Evolutionary conservation across 371 early-diverging fungal genomes (phyloP).

Genomic region (Blastocladiella emersonii): DNA sequence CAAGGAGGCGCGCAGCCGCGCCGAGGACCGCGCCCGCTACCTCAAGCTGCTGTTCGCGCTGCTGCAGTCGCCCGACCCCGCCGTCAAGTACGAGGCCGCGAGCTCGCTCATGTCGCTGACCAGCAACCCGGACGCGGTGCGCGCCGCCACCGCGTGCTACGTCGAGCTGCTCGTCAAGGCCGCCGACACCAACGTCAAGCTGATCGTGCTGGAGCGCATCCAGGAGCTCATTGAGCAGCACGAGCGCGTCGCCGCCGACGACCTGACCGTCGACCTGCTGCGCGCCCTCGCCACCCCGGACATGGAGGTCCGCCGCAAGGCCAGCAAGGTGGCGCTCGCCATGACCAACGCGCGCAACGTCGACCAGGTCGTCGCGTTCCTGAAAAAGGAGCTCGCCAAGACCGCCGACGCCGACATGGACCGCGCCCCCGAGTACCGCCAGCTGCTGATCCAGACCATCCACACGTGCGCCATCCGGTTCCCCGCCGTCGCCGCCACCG

Average conservation of each 20-base stretch:
- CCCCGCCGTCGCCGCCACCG: conserved; percentile 84
- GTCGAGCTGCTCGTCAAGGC: conserved; percentile 81
- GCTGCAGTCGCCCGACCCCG: conserved; percentile 57
- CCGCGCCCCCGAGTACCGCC: conserved; percentile 80
- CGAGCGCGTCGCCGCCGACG: conserved; percentile 63
- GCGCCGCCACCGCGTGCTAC: conserved; percentile 80
- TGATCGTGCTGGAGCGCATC: conserved; percentile 84
- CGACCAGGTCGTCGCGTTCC: conserved; percentile 74
- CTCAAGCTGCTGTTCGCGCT: conserved; percentile 77
- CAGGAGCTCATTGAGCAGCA: conserved; percentile 69
- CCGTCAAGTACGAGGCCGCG: conserved; percentile 96
- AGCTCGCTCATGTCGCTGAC: conserved; percentile 75
- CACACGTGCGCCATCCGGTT: conserved; percentile 89
- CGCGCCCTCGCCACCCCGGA: conserved; percentile 84
- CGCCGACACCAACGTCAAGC: conserved; percentile 92
- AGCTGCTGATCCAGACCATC: conserved; percentile 88
- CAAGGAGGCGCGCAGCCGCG: conserved; percentile 64
- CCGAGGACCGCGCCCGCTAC: conserved; percentile 72
- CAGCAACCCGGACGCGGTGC: conserved; percentile 72
- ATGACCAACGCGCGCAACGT: conserved; percentile 82
- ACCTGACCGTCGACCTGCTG: conserved; percentile 83
- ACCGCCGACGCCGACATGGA: conserved; percentile 81
- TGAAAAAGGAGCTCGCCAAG: conserved; percentile 84
- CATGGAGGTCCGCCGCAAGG: conserved; percentile 85
- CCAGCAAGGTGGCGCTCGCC: conserved; percentile 70